Base-by-base conservation (phyloP, 805 yeast species). In the Nakazawaea holstii region DNA sequence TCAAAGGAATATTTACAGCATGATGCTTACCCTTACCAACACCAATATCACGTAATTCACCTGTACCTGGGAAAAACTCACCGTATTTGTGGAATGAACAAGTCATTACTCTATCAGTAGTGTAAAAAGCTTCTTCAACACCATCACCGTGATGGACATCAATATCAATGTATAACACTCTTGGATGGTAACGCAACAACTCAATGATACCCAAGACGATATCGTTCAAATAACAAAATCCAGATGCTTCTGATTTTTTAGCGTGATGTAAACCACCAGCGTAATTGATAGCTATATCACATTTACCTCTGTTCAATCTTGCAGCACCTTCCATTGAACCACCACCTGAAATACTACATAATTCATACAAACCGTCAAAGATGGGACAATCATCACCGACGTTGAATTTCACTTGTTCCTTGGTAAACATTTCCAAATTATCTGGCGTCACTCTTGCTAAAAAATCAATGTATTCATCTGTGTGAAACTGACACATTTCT, bases 401-500 rank as follows among this genome's bases (percentile, higher is more conserved):
- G 62, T 94, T 94, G 74, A 92, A 92, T 63, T 87, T 88, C 50
- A 80, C 83, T 62, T 87, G 91, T 64, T 91, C 97, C 58, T 87
- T 88, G 54, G 87, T 79, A 61, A 90, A 88, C 73, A 83, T 69
- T 51, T 89, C 95, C 65, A 89, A 73, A 62, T 89, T 91, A 63
- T 91, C 97, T 7, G 97, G 97, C 13, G 95, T 82, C 31, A 88
- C 97, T 49, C 96, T 74, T 41, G 90, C 82, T 52, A 91, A 69
- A 61, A 94, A 94, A 65, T 94, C 97, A 50, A 94, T 84, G 65
- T 94, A 94, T 66, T 94, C 99, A 66, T 94, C 98, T 2, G 98
- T 89, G 66, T 94, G 99, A 67, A 94, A 92, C 68, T 92, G 97
- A 58, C 96, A 86, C 96, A 94, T 89, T 61, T 94, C 99, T 67